These are phyloP conservation scores for Athelia sp. DNA, from an alignment of 1,284 basidiomycete species.

Conservation along the genomic window DNA sequence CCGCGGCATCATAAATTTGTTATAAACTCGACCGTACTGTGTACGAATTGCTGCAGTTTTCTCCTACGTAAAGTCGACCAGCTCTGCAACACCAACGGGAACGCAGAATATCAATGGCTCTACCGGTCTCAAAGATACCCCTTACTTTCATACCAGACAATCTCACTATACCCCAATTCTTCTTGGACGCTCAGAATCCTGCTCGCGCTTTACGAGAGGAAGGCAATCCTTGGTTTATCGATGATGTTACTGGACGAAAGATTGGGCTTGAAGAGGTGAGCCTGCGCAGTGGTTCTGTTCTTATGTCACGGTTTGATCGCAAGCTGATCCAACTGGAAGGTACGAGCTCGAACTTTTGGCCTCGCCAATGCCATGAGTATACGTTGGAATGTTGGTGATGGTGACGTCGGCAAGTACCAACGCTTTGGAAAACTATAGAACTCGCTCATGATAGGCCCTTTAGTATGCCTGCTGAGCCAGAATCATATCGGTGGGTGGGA, in stretches of 20 bases:
- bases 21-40: no score
- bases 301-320: slow-evolving; percentile 2
- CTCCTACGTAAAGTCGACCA: no score
- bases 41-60: no score
- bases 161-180: slow-evolving; percentile 70
- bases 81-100: neutral
- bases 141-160: slow-evolving; percentile 61
- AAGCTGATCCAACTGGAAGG: slow-evolving; percentile 20
- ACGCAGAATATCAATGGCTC: slow-evolving; percentile 40
- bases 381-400: slow-evolving; percentile 53
- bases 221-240: slow-evolving; percentile 56
- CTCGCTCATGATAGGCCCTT: neutral
- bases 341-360: slow-evolving; percentile 46
- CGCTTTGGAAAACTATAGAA: no score
- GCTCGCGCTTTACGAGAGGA: slow-evolving; percentile 39
- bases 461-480: slow-evolving; percentile 65
- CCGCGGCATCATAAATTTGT: no score
- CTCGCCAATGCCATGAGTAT: slow-evolving; percentile 58
- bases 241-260: slow-evolving; percentile 51
- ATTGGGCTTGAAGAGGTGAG: slow-evolving; percentile 46
- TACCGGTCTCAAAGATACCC: slow-evolving; percentile 24
- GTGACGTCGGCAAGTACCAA: neutral
- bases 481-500: slow-evolving; percentile 54
- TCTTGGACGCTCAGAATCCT: slow-evolving; percentile 52
- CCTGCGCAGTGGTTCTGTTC: neutral